Conservation (phyloP, 345 rosid species). For the Acer negundo region DNA sequence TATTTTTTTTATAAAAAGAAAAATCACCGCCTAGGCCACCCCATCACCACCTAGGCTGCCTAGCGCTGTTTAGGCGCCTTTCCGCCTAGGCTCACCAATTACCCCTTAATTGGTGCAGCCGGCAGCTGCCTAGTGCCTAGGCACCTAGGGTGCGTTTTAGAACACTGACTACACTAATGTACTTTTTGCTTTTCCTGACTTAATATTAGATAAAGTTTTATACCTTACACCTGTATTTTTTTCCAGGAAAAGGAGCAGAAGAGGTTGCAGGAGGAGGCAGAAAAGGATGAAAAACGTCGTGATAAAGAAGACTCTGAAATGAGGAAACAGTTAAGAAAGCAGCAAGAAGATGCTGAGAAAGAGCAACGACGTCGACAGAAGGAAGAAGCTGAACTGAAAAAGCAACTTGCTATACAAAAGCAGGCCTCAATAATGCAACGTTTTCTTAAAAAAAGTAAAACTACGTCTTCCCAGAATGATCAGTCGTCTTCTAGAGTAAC, state of each 20-base stretch:
- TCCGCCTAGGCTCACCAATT: too few relatives aligned
- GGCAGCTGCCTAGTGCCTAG: too few relatives aligned
- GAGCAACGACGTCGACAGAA: slow-evolving; percentile 69
- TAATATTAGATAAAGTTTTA: background rate
- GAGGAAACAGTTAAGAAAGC: slow-evolving; percentile 59
- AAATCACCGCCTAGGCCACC: too few relatives aligned
- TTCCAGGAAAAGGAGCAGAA: slow-evolving; percentile 76
- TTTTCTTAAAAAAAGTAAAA: slow-evolving; percentile 70
- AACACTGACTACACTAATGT: too few relatives aligned
- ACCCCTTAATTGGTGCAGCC: too few relatives aligned
- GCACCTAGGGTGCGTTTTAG: too few relatives aligned
- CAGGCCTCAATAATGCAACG: slow-evolving; percentile 94
- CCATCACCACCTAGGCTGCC: too few relatives aligned
- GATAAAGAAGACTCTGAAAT: slow-evolving; percentile 69
- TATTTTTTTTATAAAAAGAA: too few relatives aligned
- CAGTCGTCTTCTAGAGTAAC: slow-evolving; percentile 34
- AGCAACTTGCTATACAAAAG: slow-evolving; percentile 57
- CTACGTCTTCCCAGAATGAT: slow-evolving; percentile 33
- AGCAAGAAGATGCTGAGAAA: slow-evolving; percentile 79
- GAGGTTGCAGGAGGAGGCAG: slow-evolving; percentile 57
- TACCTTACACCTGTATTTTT: slow-evolving; percentile 4
- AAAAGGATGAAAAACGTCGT: slow-evolving; percentile 53
- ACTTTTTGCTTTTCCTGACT: background rate
- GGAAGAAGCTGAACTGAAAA: slow-evolving; percentile 76
- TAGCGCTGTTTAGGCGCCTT: too few relatives aligned